A percentile compares a stretch with the other conserved stretches of the same genome.
phyloP scores from a whole-genome alignment of 2,329 filamentous ascomycete genomes.

The Rhinocladiella mackenziei region DNA sequence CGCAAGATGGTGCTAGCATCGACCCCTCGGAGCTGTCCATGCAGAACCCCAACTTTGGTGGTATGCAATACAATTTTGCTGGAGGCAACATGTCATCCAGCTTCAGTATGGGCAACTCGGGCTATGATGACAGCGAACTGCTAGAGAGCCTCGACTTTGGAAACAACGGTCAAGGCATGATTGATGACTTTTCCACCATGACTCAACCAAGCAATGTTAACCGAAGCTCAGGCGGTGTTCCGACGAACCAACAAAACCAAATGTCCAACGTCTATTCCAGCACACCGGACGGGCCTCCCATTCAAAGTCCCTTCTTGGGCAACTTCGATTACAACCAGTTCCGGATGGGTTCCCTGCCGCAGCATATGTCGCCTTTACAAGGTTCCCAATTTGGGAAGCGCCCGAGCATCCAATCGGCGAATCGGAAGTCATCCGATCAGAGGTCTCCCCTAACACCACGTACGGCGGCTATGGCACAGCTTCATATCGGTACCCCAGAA shows the following conservation, averaged over 20 bases:
- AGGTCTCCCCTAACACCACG: conserved; percentile 82
- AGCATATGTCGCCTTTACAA: conserved; percentile 37
- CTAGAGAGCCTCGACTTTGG: conserved; percentile 61
- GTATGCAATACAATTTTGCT: conserved; percentile 55
- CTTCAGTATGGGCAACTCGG: conserved; percentile 72
- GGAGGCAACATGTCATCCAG: conserved; percentile 64
- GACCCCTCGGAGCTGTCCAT: conserved; percentile 83
- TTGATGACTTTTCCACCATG: conserved; percentile 24
- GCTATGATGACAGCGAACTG: conserved; percentile 75
- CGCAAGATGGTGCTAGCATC: conserved; percentile 56
- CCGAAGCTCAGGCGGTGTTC: conserved; percentile 51
- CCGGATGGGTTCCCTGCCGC: conserved; percentile 48
- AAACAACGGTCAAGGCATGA: conserved; percentile 18
- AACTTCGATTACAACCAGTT: conserved; percentile 76
- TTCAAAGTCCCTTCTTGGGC: conserved; percentile 79
- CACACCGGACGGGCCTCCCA: conserved; percentile 85
- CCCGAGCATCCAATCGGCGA: conserved; percentile 60
- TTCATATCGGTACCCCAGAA: conserved; percentile 69
- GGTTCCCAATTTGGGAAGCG: conserved; percentile 52
- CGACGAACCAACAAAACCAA: conserved; percentile 64
- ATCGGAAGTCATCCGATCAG: conserved; percentile 68
- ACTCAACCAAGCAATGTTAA: conserved; percentile 44
- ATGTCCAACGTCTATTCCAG: conserved; percentile 76
- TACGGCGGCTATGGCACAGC: conserved; percentile 68
- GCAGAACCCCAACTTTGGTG: conserved; percentile 48